Evolutionary conservation across 1,284 basidiomycete species (phyloP).

Genomic region (Sanguinoderma infundibulare): DNA sequence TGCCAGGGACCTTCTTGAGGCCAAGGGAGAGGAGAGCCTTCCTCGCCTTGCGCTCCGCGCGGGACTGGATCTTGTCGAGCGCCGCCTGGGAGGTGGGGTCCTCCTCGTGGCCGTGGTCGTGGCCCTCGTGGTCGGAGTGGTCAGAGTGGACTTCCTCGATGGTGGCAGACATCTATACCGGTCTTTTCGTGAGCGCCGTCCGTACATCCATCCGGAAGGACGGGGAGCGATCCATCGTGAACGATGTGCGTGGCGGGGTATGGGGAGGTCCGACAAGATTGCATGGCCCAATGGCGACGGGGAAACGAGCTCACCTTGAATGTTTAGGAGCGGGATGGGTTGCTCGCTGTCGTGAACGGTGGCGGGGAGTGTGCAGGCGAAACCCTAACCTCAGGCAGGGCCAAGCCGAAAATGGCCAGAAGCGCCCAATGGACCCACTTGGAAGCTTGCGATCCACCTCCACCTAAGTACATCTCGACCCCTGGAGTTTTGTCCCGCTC

Average conservation of each 20-base stretch:
- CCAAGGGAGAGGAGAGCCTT: slow-evolving; percentile 89
- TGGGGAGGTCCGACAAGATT: neutral
- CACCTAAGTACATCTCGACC: neutral
- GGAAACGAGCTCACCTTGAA: slow-evolving; percentile 25
- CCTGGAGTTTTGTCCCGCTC: too few relatives aligned
- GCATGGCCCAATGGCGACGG: neutral
- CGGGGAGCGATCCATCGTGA: slow-evolving; percentile 36
- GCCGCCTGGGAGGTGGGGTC: slow-evolving; percentile 84
- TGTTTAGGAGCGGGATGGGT: slow-evolving; percentile 22
- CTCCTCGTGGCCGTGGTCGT: slow-evolving; percentile 66
- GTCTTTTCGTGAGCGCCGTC: slow-evolving; percentile 22
- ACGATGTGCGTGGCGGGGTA: neutral
- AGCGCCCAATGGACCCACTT: neutral
- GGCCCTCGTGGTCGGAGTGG: slow-evolving; percentile 60
- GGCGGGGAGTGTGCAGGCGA: slow-evolving; percentile 28
- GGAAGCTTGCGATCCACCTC: too few relatives aligned
- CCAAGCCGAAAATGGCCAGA: neutral
- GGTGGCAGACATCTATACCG: slow-evolving; percentile 70
- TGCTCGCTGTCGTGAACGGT: slow-evolving; percentile 43
- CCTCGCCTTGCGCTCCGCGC: slow-evolving; percentile 90
- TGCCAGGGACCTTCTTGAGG: slow-evolving; percentile 89
- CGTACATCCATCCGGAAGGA: slow-evolving; percentile 41
- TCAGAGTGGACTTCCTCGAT: slow-evolving; percentile 85
- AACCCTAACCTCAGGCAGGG: slow-evolving; percentile 26
- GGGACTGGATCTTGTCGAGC: slow-evolving; percentile 92